These are phyloP conservation scores for Myxozyma monticola DNA, from an alignment of 805 yeast species.

Conservation along the genomic window DNA sequence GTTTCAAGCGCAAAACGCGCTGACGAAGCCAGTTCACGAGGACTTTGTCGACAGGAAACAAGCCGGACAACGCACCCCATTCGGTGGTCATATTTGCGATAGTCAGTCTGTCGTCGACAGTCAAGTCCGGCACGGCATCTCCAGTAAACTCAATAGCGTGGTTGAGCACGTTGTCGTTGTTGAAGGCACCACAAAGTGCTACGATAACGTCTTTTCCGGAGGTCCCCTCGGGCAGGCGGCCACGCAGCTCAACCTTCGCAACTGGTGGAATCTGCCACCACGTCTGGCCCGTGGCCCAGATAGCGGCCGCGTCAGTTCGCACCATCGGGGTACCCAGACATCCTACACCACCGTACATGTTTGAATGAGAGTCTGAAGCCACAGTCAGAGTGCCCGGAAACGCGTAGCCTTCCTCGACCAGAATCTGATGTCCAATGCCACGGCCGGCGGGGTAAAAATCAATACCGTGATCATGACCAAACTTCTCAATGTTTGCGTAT, in stretches of 20 bases:
- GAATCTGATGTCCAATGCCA: conserved; percentile 98
- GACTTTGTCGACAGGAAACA: conserved; percentile 91
- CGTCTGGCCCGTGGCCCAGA: conserved; percentile 99
- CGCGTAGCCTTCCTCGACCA: conserved; percentile 99
- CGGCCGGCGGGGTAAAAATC: conserved; percentile 98
- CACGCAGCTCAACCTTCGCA: conserved; percentile 84
- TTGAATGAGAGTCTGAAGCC: conserved; percentile 97
- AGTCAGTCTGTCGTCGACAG: conserved; percentile 83
- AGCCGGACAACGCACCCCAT: conserved; percentile 97
- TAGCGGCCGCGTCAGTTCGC: conserved; percentile 97
- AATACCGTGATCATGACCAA: conserved; percentile 86
- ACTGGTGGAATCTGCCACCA: conserved; percentile 99
- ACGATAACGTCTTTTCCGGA: conserved; percentile 97
- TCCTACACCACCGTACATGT: conserved; percentile 97
- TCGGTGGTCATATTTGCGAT: conserved; percentile 98
- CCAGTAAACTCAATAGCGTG: conserved; percentile 91
- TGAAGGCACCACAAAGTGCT: conserved; percentile 88
- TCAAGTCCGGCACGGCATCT: conserved; percentile 64
- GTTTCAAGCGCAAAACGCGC: conserved; percentile 58
- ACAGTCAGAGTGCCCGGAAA: conserved; percentile 91
- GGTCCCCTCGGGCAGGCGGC: conserved; percentile 78
- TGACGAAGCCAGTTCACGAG: conserved; percentile 75
- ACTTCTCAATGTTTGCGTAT: conserved; percentile 82
- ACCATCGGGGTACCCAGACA: conserved; percentile 96
- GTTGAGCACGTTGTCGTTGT: conserved; percentile 88